Conservation (phyloP, 108 stramenopile genomes). For the Aurantiochytrium sp. region DNA sequence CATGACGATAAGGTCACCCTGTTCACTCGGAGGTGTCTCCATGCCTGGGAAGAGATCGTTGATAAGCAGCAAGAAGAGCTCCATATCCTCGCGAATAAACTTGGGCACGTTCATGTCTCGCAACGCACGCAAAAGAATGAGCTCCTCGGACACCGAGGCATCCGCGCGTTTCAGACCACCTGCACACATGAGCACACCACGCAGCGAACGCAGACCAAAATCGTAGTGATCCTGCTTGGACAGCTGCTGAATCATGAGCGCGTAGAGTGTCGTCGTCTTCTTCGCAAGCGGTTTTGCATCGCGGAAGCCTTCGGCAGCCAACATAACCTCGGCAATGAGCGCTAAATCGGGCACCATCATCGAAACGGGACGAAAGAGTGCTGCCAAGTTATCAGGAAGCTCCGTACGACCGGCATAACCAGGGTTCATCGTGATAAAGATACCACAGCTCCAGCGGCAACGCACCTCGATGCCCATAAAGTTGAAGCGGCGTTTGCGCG, state of each 20-base stretch:
- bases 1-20: constrained; percentile 36
- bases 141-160: constrained; percentile 49
- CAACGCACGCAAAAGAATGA: constrained; percentile 58
- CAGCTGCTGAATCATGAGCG: constrained; percentile 63
- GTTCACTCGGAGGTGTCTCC: constrained; percentile 49
- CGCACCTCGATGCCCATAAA: constrained; percentile 55
- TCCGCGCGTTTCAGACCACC: constrained; percentile 58
- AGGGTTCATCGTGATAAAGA: constrained; percentile 69
- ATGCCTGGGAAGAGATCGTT: constrained; percentile 59
- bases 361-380: constrained; percentile 58
- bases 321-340: constrained; percentile 66
- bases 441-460: constrained; percentile 52
- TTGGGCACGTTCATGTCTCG: constrained; percentile 70
- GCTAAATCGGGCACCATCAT: constrained; percentile 67
- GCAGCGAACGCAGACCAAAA: constrained; percentile 58
- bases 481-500: constrained; percentile 27
- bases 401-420: constrained; percentile 63
- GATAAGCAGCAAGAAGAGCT: constrained; percentile 57
- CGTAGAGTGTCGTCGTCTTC: constrained; percentile 61
- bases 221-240: constrained; percentile 67
- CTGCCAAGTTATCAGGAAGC: constrained; percentile 62
- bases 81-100: constrained; percentile 65
- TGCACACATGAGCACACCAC: constrained; percentile 63
- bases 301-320: constrained; percentile 58
- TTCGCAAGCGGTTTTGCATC: constrained; percentile 54